Evolutionary conservation across 441 rosid species (phyloP), one percentile per base, ranked within the genome.

Genomic region (Codiaeum variegatum): DNA sequence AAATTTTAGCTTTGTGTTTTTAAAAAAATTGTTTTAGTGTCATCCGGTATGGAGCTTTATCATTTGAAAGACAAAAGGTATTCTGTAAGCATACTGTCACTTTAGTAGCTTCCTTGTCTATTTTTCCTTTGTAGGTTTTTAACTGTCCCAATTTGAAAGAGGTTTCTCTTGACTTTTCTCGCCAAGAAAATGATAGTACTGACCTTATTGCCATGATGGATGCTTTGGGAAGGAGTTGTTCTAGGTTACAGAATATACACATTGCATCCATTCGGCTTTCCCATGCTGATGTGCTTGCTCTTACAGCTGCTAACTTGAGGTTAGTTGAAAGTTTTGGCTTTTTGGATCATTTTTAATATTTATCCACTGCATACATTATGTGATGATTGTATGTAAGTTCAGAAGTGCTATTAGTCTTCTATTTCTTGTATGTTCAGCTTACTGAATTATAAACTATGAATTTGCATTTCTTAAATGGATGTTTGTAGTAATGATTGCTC

Each of bases 81-180:
- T 28, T 56, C 34, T 11, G 8, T 10, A 28, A 29, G 29, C 52
- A 26, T 61, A 3, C 21, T 55, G 58, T 24, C 40, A 16, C 55
- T 46, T 67, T 63, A 44, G 62, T 62, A 12, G 36, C 34, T 73
- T 67, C 44, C n/a, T 61, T 61, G 36, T 47, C 31, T 19, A 6
- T 71, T 46, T 40, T 18, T 19, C 26, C 23, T 67, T 31, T 69
- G 67, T 72, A 95, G 98, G 83, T 88, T 52, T 81, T 93, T 46
- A 88, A 86, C 76, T 95, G 97, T 78, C 97, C 99, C 76, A 87
- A 79, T 76, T 82, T 93, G 79, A 86, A 70, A 70, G 99, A 93
- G 77, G 73, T 93, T 70, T 93, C 98, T 66, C 85, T 95, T 24
- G 92, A 85, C 59, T 95, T 95, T 83, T 88, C 95, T 77, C 77